Evolutionary conservation across 352 stramenopile genomes (phyloP).

Genomic region (Globisporangium cylindrosporum): DNA sequence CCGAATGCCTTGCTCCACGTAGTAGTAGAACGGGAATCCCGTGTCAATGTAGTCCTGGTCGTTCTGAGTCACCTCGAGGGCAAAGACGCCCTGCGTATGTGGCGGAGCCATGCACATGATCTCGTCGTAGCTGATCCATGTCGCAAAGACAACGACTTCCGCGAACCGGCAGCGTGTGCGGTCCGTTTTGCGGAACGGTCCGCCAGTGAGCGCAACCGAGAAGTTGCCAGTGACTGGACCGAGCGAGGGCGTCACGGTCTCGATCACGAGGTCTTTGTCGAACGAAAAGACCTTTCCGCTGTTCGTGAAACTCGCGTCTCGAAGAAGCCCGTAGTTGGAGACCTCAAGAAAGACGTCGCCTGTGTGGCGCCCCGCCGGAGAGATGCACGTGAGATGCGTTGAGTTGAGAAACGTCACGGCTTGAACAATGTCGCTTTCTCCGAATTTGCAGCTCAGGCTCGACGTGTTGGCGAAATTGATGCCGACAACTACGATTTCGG

Average conservation of each 20-base stretch:
- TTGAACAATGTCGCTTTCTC: slow-evolving; percentile 29
- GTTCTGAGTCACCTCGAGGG: slow-evolving; percentile 89
- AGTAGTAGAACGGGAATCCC: slow-evolving; percentile 76
- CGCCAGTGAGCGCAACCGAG: slow-evolving; percentile 79
- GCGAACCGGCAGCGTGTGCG: slow-evolving; percentile 87
- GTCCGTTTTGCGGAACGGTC: slow-evolving; percentile 73
- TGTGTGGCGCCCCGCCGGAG: slow-evolving; percentile 34
- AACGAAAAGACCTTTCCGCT: slow-evolving; percentile 76
- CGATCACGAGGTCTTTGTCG: slow-evolving; percentile 59
- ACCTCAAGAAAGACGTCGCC: slow-evolving; percentile 62
- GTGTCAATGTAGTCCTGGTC: slow-evolving; percentile 89
- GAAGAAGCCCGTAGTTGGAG: slow-evolving; percentile 55
- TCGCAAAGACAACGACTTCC: slow-evolving; percentile 51
- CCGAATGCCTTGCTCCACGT: slow-evolving; percentile 66
- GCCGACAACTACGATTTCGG: slow-evolving; percentile 73
- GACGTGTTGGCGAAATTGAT: slow-evolving; percentile 76
- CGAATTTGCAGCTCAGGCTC: slow-evolving; percentile 69
- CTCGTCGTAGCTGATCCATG: slow-evolving; percentile 62
- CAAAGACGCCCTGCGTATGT: slow-evolving; percentile 62
- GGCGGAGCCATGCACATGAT: slow-evolving; percentile 80
- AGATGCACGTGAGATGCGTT: slow-evolving; percentile 66
- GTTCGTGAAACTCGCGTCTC: slow-evolving; percentile 33
- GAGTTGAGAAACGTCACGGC: slow-evolving; percentile 61
- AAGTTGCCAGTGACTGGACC: slow-evolving; percentile 85
- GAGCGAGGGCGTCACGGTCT: slow-evolving; percentile 72